Evolutionary conservation across 768 basidiomycete species (phyloP), one percentile per base, ranked within the genome.

Genomic region (Lactarius indigo): DNA sequence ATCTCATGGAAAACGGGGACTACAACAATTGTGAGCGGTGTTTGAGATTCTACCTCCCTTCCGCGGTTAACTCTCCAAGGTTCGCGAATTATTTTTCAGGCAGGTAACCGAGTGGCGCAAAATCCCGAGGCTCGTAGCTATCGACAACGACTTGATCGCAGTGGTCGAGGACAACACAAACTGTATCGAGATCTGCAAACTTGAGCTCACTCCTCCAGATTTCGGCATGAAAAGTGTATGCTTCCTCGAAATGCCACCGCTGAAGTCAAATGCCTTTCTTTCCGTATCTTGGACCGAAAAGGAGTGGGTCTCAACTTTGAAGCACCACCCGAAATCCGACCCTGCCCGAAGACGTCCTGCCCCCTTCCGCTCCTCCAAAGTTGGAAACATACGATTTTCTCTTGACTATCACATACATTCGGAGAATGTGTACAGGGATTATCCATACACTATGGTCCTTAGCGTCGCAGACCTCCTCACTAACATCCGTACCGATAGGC

Each of bases 321-420:
- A n/a, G 30, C 56, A 30, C 6, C 10, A 15, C 23, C n/a, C 56
- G 5, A 60, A 12, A 20, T 39, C 54, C 42, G 30, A 60, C 23
- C 12, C 2, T 37, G 13, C 37, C 9, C 60, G 56, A 18, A 62
- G 33, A 31, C 60, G 56, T n/a, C 10, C 39, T 37, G 31, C 35
- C 3, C 65, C 60, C n/a, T 66, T 66, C 60, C 60, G 60, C 33
- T 66, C 65, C 42, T 66, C 65, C 55, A 62, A 50, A 50, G 65
- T 66, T 2, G 28, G 60, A 15, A 66, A 44, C 10, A 54, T 66
- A 31, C 56, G 60, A 1, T 61, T 66, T 17, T 8, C 33, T 28
- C 15, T 66, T 3, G 55, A 62, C 7, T 23, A 62, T n/a, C 42
- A 62, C 35, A 57, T 57, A 52, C 50, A 15, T 5, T 52, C 50